Evolutionary conservation across 2,329 filamentous ascomycete genomes (phyloP).

Genomic region (Pseudogymnoascus sp.): DNA sequence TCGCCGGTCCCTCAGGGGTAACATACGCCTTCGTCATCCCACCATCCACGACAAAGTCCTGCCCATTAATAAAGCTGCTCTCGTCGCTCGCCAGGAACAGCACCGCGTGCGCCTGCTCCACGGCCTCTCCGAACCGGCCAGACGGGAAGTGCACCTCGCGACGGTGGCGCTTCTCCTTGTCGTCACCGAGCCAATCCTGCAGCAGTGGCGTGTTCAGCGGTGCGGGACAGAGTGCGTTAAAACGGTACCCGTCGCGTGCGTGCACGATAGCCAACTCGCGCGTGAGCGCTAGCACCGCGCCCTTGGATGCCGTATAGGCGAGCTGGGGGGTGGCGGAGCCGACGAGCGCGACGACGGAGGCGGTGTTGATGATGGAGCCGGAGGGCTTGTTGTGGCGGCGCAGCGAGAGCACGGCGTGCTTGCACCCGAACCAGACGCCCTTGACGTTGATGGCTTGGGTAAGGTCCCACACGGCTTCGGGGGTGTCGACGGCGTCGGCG

Average conservation of each 20-base stretch:
- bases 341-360: slow-evolving; percentile 65
- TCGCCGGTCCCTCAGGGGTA: slow-evolving; percentile 54
- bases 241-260: slow-evolving; percentile 65
- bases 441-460: slow-evolving; percentile 73
- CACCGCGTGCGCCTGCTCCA: slow-evolving; percentile 70
- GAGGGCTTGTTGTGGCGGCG: slow-evolving; percentile 59
- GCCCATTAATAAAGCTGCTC: slow-evolving; percentile 64
- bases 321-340: slow-evolving; percentile 66
- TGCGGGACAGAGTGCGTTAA: slow-evolving; percentile 68
- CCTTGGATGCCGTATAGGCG: slow-evolving; percentile 71
- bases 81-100: slow-evolving; percentile 70
- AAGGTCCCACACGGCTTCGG: slow-evolving; percentile 69
- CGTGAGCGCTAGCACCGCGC: slow-evolving; percentile 67
- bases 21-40: slow-evolving; percentile 92
- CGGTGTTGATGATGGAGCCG: slow-evolving; percentile 67
- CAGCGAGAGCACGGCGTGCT: slow-evolving; percentile 63
- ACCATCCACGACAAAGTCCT: slow-evolving; percentile 91
- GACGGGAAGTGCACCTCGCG: slow-evolving; percentile 71
- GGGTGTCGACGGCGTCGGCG: slow-evolving; percentile 57
- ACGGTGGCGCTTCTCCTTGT: slow-evolving; percentile 59
- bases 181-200: slow-evolving; percentile 71
- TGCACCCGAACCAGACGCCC: slow-evolving; percentile 70
- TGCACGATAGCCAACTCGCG: slow-evolving; percentile 69
- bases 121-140: slow-evolving; percentile 68
- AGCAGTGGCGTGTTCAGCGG: slow-evolving; percentile 69